A percentile compares a stretch with the other conserved stretches of the same genome.
phyloP scores from a whole-genome alignment of 768 basidiomycete species.

The Mycena alexandri region DNA sequence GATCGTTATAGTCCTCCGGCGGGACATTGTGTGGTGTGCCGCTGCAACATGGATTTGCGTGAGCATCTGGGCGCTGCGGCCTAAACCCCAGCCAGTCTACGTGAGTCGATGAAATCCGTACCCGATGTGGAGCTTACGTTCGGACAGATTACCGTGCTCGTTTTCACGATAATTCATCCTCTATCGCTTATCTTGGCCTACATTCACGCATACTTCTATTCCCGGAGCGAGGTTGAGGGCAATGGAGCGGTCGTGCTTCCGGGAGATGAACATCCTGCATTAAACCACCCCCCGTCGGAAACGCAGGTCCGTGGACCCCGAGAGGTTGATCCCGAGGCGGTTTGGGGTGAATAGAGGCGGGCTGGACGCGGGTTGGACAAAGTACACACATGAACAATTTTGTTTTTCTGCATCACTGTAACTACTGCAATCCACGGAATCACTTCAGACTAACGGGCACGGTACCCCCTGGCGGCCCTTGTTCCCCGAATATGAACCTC shows the following conservation, averaged over 20 bases:
- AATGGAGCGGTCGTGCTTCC: conserved; percentile 40
- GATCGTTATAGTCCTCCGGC: conserved; percentile 64
- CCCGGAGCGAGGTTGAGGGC: conserved; percentile 14
- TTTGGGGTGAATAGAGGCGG: conserved; percentile 47
- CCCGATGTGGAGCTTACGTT: conserved; percentile 1
- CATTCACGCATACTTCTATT: conserved; percentile 53
- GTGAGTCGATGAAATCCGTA: conserved; percentile 54
- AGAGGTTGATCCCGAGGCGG: conserved; percentile 57
- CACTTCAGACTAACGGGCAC: conserved; percentile 23
- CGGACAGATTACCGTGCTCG: conserved; percentile 66
- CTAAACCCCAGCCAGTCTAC: conserved; percentile 75
- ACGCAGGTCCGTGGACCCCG: conserved; percentile 46
- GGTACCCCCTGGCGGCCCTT: conserved; percentile 12
- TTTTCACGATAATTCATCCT: conserved; percentile 78
- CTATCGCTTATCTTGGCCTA: conserved; percentile 63
- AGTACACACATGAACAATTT: background rate
- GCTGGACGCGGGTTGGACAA: background rate
- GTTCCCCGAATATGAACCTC: conserved; percentile 57
- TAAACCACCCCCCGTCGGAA: conserved; percentile 37
- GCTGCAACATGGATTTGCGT: conserved; percentile 82
- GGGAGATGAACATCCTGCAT: conserved; percentile 45
- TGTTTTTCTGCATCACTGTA: conserved; percentile 14
- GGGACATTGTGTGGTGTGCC: conserved; percentile 82
- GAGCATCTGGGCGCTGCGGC: conserved; percentile 69
- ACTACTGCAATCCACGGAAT: conserved; percentile 13